These are phyloP conservation scores for Rosellinia necatrix DNA, from an alignment of 2,329 filamentous ascomycete species.

Conservation along the genomic window DNA sequence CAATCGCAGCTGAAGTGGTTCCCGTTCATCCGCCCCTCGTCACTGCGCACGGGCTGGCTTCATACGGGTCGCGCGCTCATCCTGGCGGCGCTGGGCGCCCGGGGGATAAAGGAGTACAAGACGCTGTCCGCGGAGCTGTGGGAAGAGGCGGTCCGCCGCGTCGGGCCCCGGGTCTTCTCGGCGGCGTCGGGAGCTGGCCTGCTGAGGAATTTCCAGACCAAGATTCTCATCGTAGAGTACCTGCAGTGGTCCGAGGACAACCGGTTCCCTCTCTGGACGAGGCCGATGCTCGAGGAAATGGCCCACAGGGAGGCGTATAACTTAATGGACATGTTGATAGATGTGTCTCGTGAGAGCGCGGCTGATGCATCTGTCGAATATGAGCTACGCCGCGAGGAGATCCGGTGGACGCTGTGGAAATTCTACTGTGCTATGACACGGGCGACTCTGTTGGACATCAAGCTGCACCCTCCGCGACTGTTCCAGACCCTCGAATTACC, in stretches of 20 bases:
- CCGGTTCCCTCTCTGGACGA: neutral
- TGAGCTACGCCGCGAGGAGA: constrained; percentile 10
- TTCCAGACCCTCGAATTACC: constrained; percentile 17
- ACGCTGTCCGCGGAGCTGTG: constrained; percentile 1
- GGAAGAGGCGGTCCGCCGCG: constrained; percentile 3
- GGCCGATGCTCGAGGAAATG: constrained; percentile 12
- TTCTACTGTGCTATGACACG: constrained; percentile 18
- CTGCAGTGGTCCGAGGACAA: constrained; percentile 13
- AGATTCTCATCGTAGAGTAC: constrained; percentile 13
- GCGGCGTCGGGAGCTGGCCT: neutral
- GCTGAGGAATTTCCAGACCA: constrained; percentile 16
- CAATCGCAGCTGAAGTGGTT: constrained; percentile 23
- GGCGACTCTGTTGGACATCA: constrained; percentile 10
- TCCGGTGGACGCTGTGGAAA: constrained; percentile 20
- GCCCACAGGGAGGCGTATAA: neutral
- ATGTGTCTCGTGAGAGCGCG: neutral
- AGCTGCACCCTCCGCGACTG: constrained; percentile 1
- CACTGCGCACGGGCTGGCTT: constrained; percentile 16
- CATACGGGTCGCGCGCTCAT: constrained; percentile 16
- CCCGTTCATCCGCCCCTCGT: constrained; percentile 11
- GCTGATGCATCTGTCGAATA: neutral
- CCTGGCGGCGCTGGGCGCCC: constrained; percentile 14
- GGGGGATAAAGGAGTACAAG: constrained; percentile 20
- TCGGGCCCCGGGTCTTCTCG: neutral
- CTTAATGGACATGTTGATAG: constrained; percentile 2